These are phyloP conservation scores for Wickerhamomyces pijperi DNA, from an alignment of 805 yeast species.

Conservation along the genomic window DNA sequence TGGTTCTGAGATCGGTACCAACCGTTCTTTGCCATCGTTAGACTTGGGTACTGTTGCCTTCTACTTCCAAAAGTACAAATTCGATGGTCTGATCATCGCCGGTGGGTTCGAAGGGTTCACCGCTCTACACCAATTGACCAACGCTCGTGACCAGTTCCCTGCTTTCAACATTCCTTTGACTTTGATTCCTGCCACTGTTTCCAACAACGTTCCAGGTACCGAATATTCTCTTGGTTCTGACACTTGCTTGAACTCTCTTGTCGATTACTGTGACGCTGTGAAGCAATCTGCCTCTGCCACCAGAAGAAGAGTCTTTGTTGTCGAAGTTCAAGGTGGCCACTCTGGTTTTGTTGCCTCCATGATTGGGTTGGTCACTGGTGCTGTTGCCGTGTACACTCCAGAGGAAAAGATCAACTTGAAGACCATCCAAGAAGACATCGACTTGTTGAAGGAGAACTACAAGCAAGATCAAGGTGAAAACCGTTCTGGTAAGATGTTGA, in stretches of 20 bases:
- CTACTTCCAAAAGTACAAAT: constrained; percentile 53
- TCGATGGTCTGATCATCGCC: constrained; percentile 62
- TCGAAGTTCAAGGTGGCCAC: constrained; percentile 81
- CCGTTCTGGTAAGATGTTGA: constrained; percentile 57
- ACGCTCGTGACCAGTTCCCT: constrained; percentile 51
- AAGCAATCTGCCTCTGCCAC: constrained; percentile 73
- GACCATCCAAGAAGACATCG: constrained; percentile 56
- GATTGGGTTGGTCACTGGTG: constrained; percentile 60
- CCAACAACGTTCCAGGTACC: constrained; percentile 75
- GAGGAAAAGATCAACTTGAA: constrained; percentile 54
- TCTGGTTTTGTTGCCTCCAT: constrained; percentile 69
- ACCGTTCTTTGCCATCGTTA: constrained; percentile 57
- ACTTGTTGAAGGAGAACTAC: constrained; percentile 46
- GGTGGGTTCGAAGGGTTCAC: constrained; percentile 79
- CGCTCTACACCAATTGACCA: constrained; percentile 57
- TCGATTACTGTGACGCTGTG: constrained; percentile 67
- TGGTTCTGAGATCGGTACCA: constrained; percentile 78
- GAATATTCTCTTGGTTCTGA: constrained; percentile 71
- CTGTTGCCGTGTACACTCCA: constrained; percentile 67
- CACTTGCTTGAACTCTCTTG: constrained; percentile 61
- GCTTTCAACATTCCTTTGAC: constrained; percentile 71
- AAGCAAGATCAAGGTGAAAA: constrained; percentile 52
- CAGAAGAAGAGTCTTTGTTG: constrained; percentile 68
- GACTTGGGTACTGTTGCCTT: constrained; percentile 65
- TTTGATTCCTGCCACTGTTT: constrained; percentile 68